A percentile compares a stretch with the other conserved stretches of the same genome.
Evolutionary conservation across 2,329 filamentous ascomycete genomes (phyloP).

Genomic region (Aspergillus ibericus): DNA sequence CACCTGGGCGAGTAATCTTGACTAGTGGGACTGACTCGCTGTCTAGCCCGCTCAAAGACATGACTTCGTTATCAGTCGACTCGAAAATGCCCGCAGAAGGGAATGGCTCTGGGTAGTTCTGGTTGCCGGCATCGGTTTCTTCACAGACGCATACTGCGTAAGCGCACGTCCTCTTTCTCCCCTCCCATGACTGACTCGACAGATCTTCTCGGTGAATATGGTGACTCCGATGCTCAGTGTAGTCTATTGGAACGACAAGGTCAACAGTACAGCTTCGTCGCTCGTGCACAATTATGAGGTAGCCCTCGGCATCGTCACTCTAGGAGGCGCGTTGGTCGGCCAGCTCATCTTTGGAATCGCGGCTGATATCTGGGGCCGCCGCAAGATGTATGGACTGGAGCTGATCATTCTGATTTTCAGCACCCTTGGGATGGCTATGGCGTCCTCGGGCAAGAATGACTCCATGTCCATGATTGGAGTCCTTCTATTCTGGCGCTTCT

Average conservation of each 20-base stretch:
- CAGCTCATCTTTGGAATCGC: conserved; percentile 32
- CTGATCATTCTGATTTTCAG: conserved; percentile 45
- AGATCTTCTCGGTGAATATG: conserved; percentile 21
- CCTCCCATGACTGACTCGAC: not conserved
- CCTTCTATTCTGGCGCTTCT: conserved; percentile 44
- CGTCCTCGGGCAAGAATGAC: conserved; percentile 38
- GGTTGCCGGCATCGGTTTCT: conserved; percentile 16
- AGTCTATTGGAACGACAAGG: conserved; percentile 9
- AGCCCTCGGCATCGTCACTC: conserved; percentile 19
- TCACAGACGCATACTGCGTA: conserved; percentile 18
- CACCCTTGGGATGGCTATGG: conserved; percentile 42
- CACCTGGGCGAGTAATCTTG: too few relatives aligned
- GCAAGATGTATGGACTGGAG: conserved; percentile 49
- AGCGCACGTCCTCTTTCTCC: not conserved
- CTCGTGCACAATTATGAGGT: conserved; percentile 7
- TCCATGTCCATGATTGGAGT: conserved; percentile 41
- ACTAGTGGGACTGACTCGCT: too few relatives aligned
- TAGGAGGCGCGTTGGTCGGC: conserved; percentile 31
- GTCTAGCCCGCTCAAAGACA: conserved; percentile 13
- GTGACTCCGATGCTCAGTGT: conserved; percentile 14
- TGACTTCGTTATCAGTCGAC: conserved; percentile 12
- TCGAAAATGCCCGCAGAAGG: conserved; percentile 14
- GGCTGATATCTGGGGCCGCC: conserved; percentile 45
- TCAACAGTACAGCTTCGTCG: not conserved
- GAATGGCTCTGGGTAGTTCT: conserved; percentile 17